phyloP scores from a whole-genome alignment of 768 basidiomycete species.

The Fomitopsis serialis region DNA sequence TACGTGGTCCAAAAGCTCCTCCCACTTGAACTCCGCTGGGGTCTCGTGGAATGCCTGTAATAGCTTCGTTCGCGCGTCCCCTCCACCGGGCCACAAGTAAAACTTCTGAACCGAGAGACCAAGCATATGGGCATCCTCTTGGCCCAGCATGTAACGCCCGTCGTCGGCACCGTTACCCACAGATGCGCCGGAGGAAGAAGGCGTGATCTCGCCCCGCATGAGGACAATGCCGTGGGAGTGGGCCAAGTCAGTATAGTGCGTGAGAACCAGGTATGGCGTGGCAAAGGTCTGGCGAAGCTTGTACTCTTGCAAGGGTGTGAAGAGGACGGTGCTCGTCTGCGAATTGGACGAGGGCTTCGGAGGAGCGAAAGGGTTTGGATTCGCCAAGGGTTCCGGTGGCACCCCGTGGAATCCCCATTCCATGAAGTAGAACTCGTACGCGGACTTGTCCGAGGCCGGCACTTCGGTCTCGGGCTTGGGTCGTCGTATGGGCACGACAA shows the following conservation, averaged over 20 bases:
- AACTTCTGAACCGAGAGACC: slow-evolving; percentile 80
- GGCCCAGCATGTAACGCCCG: slow-evolving; percentile 56
- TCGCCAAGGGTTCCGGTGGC: slow-evolving; percentile 52
- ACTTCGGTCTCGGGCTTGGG: slow-evolving; percentile 24
- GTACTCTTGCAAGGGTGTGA: slow-evolving; percentile 93
- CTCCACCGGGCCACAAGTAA: slow-evolving; percentile 56
- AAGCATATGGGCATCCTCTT: slow-evolving; percentile 82
- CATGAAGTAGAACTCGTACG: slow-evolving; percentile 79
- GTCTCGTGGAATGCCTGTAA: slow-evolving; percentile 72
- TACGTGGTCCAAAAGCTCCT: slow-evolving; percentile 58
- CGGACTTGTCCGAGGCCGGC: slow-evolving; percentile 29
- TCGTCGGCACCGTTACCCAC: slow-evolving; percentile 28
- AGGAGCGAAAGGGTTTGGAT: slow-evolving; percentile 39
- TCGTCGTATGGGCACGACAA: slow-evolving; percentile 79
- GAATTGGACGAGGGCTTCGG: slow-evolving; percentile 36
- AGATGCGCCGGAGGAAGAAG: slow-evolving; percentile 46
- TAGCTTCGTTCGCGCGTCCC: slow-evolving; percentile 41
- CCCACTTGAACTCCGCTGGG: slow-evolving; percentile 79
- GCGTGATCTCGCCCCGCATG: slow-evolving; percentile 87
- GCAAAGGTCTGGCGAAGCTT: slow-evolving; percentile 80
- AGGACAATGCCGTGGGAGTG: slow-evolving; percentile 78
- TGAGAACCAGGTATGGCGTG: slow-evolving; percentile 86
- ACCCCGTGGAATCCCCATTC: slow-evolving; percentile 86
- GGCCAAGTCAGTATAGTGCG: slow-evolving; percentile 87
- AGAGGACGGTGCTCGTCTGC: slow-evolving; percentile 70